A percentile compares a stretch with the other conserved stretches of the same genome.
Evolutionary conservation across 805 yeast species (phyloP).

Genomic region (Saccharomycopsis microspora): DNA sequence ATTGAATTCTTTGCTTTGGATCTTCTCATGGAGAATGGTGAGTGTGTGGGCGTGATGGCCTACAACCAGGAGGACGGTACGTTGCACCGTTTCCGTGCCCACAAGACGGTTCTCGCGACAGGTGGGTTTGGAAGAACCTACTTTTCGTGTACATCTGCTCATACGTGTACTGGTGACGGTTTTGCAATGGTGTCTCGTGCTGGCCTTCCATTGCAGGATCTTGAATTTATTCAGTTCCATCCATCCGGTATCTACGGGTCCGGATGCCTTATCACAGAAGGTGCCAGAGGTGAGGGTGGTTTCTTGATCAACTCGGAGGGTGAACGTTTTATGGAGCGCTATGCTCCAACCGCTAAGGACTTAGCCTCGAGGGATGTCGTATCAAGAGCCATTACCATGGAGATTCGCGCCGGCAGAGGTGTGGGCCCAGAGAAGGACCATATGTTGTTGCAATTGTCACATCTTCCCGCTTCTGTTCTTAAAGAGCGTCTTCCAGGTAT

Average conservation of each 20-base stretch:
- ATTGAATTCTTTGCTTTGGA: constrained; percentile 96
- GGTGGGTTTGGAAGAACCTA: constrained; percentile 99
- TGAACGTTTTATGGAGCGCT: constrained; percentile 99
- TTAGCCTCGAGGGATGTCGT: constrained; percentile 98
- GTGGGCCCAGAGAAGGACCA: constrained; percentile 95
- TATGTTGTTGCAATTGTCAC: constrained; percentile 87
- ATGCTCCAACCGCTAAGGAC: constrained; percentile 98
- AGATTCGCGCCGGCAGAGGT: constrained; percentile 98
- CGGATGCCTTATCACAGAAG: constrained; percentile 97
- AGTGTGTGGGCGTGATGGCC: constrained; percentile 93
- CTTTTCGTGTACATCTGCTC: constrained; percentile 98
- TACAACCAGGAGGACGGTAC: constrained; percentile 99
- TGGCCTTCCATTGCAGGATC: constrained; percentile 93
- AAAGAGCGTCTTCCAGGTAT: constrained; percentile 98
- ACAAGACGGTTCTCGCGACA: constrained; percentile 92
- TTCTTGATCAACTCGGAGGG: constrained; percentile 92
- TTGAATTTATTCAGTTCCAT: constrained; percentile 97
- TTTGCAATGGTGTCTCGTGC: constrained; percentile 97
- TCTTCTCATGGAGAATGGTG: constrained; percentile 88
- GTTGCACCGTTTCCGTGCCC: constrained; percentile 93
- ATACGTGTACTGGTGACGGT: constrained; percentile 99
- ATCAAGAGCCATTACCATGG: constrained; percentile 96
- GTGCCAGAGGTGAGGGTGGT: constrained; percentile 99
- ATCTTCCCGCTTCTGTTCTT: constrained; percentile 83
- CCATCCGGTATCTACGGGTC: constrained; percentile 99